These are phyloP conservation scores for carrot (Daucus carota) DNA, from an alignment of 129 eudicot species.

Conservation along the genomic window DNA sequence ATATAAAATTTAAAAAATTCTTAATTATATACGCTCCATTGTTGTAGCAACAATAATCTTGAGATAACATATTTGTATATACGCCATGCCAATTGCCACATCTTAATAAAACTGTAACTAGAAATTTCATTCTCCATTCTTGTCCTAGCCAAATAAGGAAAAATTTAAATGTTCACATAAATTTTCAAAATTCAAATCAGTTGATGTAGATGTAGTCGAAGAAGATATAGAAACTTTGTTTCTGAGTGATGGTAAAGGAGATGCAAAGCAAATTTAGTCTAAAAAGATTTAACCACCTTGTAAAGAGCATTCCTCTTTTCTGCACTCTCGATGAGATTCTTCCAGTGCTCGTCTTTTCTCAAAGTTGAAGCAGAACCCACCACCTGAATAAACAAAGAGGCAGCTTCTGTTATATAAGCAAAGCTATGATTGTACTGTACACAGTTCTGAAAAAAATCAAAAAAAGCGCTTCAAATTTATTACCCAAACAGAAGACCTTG, in stretches of 20 bases:
- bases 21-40: background rate
- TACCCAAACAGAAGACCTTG: conserved; percentile 94
- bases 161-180: background rate
- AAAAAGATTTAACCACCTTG: conserved; percentile 35
- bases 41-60: background rate
- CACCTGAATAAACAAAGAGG: conserved; percentile 39
- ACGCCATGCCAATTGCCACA: background rate
- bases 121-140: background rate
- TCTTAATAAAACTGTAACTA: background rate
- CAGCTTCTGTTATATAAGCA: background rate
- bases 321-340: conserved; percentile 71
- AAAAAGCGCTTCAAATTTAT: background rate
- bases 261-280: too few relatives aligned
- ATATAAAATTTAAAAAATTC: background rate
- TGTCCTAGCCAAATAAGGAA: background rate
- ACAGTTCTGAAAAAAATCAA: background rate
- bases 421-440: background rate
- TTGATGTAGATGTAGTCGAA: background rate
- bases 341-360: conserved; percentile 72
- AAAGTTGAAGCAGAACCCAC: conserved; percentile 80
- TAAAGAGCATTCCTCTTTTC: conserved; percentile 53
- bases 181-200: background rate
- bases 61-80: background rate
- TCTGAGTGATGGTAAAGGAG: background rate
- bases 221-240: background rate